A percentile compares a stretch with the other conserved stretches of the same genome.
phyloP scores from a whole-genome alignment of 1,139 yeast genomes.

The Lodderomyces beijingensis region DNA sequence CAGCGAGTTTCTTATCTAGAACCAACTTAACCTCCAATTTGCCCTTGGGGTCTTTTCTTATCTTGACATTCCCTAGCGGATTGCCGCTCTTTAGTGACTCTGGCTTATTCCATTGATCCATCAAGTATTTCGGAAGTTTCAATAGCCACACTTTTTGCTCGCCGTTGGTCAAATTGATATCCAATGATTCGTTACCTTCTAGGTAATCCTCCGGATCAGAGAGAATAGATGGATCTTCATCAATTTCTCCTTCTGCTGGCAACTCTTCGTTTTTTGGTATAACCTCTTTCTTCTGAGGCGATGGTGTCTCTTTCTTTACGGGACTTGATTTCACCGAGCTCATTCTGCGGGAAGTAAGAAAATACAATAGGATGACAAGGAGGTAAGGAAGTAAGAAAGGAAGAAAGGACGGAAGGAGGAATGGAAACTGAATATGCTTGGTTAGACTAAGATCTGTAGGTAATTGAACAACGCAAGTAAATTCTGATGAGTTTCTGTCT shows the following conservation, averaged over 20 bases:
- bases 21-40: constrained; percentile 57
- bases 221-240: constrained; percentile 30
- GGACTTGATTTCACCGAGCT: constrained; percentile 17
- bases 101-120: constrained; percentile 74
- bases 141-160: constrained; percentile 85
- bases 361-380: neutral
- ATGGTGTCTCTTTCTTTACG: constrained; percentile 11
- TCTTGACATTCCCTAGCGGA: constrained; percentile 77
- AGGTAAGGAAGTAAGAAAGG: neutral
- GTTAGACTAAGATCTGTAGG: too few relatives aligned
- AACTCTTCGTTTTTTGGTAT: constrained; percentile 5
- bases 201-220: constrained; percentile 48
- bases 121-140: constrained; percentile 80
- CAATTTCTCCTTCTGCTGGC: constrained; percentile 10
- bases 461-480: too few relatives aligned
- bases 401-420: too few relatives aligned
- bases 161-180: constrained; percentile 52
- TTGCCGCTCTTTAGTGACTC: constrained; percentile 61
- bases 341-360: too few relatives aligned
- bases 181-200: constrained; percentile 56
- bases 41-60: constrained; percentile 41
- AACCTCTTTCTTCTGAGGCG: constrained; percentile 10
- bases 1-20: constrained; percentile 37
- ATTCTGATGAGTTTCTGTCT: too few relatives aligned
- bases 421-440: too few relatives aligned